Conservation (phyloP, 192 early-diverging fungal genomes). For the Martensiomyces pterosporus region DNA sequence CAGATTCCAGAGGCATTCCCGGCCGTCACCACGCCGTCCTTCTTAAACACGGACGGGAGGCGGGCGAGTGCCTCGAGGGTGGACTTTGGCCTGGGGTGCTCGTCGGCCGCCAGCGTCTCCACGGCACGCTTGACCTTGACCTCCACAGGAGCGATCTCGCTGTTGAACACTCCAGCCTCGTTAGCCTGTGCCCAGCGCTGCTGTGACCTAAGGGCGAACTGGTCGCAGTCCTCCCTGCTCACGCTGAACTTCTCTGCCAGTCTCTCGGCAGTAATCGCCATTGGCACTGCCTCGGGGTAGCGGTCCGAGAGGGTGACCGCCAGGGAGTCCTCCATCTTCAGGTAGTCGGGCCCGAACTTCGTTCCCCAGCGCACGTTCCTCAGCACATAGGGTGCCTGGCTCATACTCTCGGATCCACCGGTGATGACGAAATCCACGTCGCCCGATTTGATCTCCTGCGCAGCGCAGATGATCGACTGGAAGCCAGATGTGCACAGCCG, state of each 20-base stretch:
- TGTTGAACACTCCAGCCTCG: slow-evolving; percentile 67
- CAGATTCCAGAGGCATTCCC: slow-evolving; percentile 94
- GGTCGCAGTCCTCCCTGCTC: slow-evolving; percentile 78
- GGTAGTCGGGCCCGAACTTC: slow-evolving; percentile 78
- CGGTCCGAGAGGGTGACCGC: slow-evolving; percentile 81
- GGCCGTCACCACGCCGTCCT: slow-evolving; percentile 86
- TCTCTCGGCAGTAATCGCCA: slow-evolving; percentile 96
- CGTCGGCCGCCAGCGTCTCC: slow-evolving; percentile 72
- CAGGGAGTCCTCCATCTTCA: slow-evolving; percentile 85
- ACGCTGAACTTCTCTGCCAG: slow-evolving; percentile 81
- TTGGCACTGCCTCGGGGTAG: slow-evolving; percentile 74
- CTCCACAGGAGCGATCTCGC: slow-evolving; percentile 81
- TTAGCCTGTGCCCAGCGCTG: slow-evolving; percentile 83
- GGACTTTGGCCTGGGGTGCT: slow-evolving; percentile 86
- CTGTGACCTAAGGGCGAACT: slow-evolving; percentile 77
- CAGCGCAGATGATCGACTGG: slow-evolving; percentile 91
- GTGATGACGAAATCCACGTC: slow-evolving; percentile 83
- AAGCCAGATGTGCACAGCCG: slow-evolving; percentile 96
- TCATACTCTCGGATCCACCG: slow-evolving; percentile 93
- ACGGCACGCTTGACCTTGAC: slow-evolving; percentile 67
- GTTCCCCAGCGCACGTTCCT: slow-evolving; percentile 79
- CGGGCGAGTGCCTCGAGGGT: slow-evolving; percentile 75
- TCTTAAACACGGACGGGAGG: slow-evolving; percentile 83
- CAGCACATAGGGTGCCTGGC: slow-evolving; percentile 83
- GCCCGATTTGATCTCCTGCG: slow-evolving; percentile 83